Percentiles rank a stretch among this genome's conserved stretches.
phyloP scores from a whole-genome alignment of 2,329 filamentous ascomycete species.

The Botrytis byssoidea region DNA sequence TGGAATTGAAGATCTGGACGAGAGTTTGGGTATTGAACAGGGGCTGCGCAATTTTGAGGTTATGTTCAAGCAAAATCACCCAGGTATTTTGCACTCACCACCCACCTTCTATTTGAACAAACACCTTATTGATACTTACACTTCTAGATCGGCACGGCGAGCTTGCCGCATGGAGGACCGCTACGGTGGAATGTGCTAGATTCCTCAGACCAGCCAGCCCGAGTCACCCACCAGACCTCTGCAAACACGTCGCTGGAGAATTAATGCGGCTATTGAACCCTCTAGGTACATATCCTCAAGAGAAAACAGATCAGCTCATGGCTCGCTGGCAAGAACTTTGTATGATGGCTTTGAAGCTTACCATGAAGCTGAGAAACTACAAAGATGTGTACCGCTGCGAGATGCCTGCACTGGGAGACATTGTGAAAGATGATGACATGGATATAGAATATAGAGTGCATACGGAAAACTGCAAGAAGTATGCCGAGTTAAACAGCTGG shows the following conservation, averaged over 20 bases:
- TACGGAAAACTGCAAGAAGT: neutral
- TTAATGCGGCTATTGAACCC: neutral
- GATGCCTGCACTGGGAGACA: neutral
- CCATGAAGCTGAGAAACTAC: neutral
- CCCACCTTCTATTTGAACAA: neutral
- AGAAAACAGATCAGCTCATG: neutral
- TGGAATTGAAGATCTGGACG: neutral
- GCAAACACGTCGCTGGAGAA: neutral
- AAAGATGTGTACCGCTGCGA: conserved; percentile 13
- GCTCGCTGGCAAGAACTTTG: neutral
- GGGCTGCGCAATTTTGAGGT: neutral
- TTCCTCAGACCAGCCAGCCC: neutral
- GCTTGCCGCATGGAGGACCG: conserved; percentile 5
- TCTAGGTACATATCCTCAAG: no score
- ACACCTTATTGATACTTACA: neutral
- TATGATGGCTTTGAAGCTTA: neutral
- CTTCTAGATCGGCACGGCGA: neutral
- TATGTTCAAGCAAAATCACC: neutral
- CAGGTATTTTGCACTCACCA: neutral
- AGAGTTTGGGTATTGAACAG: neutral
- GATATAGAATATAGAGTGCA: neutral
- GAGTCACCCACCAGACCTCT: neutral
- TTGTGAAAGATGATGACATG: neutral
- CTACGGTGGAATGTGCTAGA: neutral
- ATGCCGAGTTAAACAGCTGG: neutral